phyloP scores from a whole-genome alignment of 106 monocot species.

The Dendrobium nobile region DNA sequence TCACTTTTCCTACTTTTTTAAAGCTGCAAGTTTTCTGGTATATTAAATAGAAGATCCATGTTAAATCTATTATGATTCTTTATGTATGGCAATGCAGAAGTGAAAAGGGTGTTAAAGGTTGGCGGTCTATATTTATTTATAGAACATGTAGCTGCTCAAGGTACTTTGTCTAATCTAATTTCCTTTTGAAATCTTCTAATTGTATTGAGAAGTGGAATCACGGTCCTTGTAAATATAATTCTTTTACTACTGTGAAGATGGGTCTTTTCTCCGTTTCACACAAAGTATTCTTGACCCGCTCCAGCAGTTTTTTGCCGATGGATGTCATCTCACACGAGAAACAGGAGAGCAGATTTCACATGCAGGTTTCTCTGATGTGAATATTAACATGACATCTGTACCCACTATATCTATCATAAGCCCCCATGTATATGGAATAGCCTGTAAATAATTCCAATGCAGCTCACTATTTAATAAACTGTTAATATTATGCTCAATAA shows the following conservation, averaged over 20 bases:
- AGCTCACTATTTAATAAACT: neutral
- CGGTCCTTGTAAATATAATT: neutral
- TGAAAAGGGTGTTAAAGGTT: conserved; percentile 76
- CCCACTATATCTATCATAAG: conserved; percentile 33
- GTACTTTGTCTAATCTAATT: conserved; percentile 22
- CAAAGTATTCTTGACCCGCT: conserved; percentile 71
- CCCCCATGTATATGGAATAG: conserved; percentile 85
- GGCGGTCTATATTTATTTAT: conserved; percentile 80
- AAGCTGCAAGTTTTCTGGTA: neutral
- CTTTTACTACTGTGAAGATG: conserved; percentile 33
- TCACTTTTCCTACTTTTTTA: neutral
- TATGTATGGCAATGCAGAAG: conserved; percentile 50
- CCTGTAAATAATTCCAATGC: conserved; percentile 48
- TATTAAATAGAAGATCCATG: neutral
- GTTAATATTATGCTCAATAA: neutral
- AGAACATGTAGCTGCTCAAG: conserved; percentile 76
- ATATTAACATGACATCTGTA: conserved; percentile 26
- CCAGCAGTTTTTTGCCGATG: conserved; percentile 82
- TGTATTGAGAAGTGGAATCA: neutral
- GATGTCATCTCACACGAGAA: conserved; percentile 77
- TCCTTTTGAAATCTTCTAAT: neutral
- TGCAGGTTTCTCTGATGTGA: conserved; percentile 58
- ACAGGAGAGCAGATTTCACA: conserved; percentile 60
- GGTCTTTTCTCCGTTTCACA: conserved; percentile 44
- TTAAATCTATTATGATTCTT: neutral